Base-by-base conservation (phyloP, 2,329 filamentous ascomycete genomes). In the Rosellinia necatrix region DNA sequence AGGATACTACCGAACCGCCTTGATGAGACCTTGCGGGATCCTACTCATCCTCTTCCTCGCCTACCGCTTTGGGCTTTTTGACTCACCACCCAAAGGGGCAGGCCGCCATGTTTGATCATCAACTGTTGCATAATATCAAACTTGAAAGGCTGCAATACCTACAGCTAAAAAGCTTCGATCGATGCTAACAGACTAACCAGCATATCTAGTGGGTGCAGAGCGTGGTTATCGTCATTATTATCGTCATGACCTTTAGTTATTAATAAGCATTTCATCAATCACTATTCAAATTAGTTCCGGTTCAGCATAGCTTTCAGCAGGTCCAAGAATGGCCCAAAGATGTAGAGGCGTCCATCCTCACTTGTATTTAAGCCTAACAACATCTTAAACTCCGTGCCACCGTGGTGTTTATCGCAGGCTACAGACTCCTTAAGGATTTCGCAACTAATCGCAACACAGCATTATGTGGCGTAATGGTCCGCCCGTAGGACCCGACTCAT, bases 71-170 rank as follows among this genome's bases (percentile, higher is more conserved):
- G 51, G 42, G 42, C 19, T 49, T 53, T 22, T 34, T 32, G 49
- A 51, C 25, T 34, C 38, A 47, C 42, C 37, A 44, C 55, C 54
- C 42, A 53, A 66, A 67, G 53, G 47, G 58, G 57, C 50, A 65
- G 59, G 61, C 55, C 58, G 60, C 53, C 58, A 42, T 56, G 68
- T 68, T 70, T 68, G 67, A 69, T 72, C 63, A 51, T 58, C 66
- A 59, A 64, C 56, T 59, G 58, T 58, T 66, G 64, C 70, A 69
- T 64, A 59, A 67, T 66, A 60, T 65, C 64, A 71, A 72, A 72
- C 69, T 59, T 58, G 58, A 66, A 66, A 67, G 61, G 46, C 48
- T 44, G 52, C 30, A 56, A 44, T 56, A 38, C 50, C 55, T 41
- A 29, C 54, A 22, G n/a, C 35, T 38, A n/a, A 24, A 40, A 19